Base-by-base conservation (phyloP, 1,284 basidiomycete genomes). In the Earliella scabrosa region DNA sequence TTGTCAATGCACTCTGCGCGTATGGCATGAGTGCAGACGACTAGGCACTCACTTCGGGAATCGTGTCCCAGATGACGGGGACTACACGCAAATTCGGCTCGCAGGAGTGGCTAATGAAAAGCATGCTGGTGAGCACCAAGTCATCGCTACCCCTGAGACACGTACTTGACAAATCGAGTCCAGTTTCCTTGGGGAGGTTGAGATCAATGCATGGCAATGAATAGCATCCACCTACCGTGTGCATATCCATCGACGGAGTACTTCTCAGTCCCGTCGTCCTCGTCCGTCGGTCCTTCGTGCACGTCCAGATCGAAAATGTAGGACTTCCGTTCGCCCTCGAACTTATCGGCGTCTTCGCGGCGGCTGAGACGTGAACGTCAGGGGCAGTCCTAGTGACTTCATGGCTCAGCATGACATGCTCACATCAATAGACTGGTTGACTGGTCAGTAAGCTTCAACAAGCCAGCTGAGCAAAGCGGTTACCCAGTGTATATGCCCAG, bases 161-260 rank as follows among this genome's bases (percentile, higher is more conserved):
- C 82, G 56, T 63, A 87, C 87, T 89, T 89, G 32, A 89, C 73
- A 57, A 89, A 89, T 10, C 86, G 76, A 2, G 86, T 86, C 87
- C 87, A 89, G 63, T 89, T 89, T 4, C 87, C 86, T 31, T 88
- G 52, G 8, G 41, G 54, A 36, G 11, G 21, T 20, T 23, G 45
- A 58, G 26, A 16, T 8, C 3, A 8, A 14, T 55, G 24, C 41
- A 47, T 61, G 52, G 26, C 18, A 16, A 27, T 55, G 46, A 35
- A 16, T 11, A 9, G n/a, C 4, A 56, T 20, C 21, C 5, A 39
- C 75, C 45, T 55, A 85, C 85, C 86, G 59, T 68, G 72, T 2
- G 64, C 64, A 50, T 73, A 75, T 1, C 77, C 80, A 63, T 86
- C 80, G 7, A 87, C 83, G 3, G 79, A 75, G 54, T 71, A 80